These are phyloP conservation scores for Ceratobasidium sp. DNA, from an alignment of 1,284 basidiomycete genomes.

Conservation along the genomic window DNA sequence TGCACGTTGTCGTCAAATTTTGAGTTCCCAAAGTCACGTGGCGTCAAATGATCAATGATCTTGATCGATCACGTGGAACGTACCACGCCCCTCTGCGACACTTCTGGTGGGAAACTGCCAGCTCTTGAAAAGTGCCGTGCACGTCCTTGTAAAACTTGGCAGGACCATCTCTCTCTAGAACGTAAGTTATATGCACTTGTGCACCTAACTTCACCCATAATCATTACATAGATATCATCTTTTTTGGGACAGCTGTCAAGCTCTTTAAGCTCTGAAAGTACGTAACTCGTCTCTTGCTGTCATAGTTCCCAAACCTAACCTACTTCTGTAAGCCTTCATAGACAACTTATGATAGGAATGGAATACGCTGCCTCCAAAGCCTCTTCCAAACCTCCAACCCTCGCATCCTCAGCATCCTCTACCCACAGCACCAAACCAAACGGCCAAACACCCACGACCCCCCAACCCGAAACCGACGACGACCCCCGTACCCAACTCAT, in stretches of 20 bases:
- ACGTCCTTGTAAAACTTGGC: slow-evolving; percentile 21
- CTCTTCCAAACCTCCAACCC: slow-evolving; percentile 32
- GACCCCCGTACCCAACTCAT: slow-evolving; percentile 84
- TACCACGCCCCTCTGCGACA: neutral
- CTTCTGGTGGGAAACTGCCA: slow-evolving; percentile 30
- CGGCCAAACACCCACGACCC: slow-evolving; percentile 9
- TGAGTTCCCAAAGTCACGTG: slow-evolving; percentile 22
- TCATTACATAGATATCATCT: neutral
- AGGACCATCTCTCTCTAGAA: slow-evolving; percentile 29
- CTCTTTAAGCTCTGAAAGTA: slow-evolving; percentile 10
- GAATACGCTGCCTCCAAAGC: slow-evolving; percentile 31
- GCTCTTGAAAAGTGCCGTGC: neutral
- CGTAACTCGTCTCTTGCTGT: slow-evolving; percentile 16
- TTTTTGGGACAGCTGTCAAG: slow-evolving; percentile 2
- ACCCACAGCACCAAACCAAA: slow-evolving; percentile 37
- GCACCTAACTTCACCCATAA: neutral
- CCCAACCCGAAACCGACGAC: slow-evolving; percentile 36
- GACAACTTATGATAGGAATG: slow-evolving; percentile 23
- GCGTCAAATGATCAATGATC: neutral
- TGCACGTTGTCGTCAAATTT: slow-evolving; percentile 36
- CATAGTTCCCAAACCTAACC: neutral
- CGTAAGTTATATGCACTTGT: slow-evolving; percentile 12
- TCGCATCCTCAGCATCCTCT: slow-evolving; percentile 26
- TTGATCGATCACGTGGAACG: slow-evolving; percentile 29
- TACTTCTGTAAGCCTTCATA: neutral